phyloP scores from a whole-genome alignment of 2,329 filamentous ascomycete genomes.

The Ilyonectria mors-panacis region DNA sequence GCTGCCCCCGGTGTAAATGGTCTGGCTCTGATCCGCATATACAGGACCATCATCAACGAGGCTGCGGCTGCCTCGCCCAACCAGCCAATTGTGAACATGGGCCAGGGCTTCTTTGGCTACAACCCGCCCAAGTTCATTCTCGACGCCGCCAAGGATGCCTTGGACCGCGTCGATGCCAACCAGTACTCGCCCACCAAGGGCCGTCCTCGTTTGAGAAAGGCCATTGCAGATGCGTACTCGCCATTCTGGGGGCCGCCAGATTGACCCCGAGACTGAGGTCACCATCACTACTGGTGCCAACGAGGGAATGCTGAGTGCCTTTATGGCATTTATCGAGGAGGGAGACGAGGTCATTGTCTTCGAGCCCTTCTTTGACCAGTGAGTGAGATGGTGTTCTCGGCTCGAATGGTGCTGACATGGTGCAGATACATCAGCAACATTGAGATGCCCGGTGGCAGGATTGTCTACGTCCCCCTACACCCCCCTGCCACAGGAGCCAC shows the following conservation, averaged over 20 bases:
- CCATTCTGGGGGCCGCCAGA: conserved; percentile 84
- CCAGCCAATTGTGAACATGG: conserved; percentile 77
- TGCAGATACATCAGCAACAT: conserved; percentile 89
- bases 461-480: conserved; percentile 95
- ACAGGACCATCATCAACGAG: conserved; percentile 77
- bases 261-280: conserved; percentile 93
- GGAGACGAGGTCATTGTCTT: conserved; percentile 98
- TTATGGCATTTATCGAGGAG: conserved; percentile 96
- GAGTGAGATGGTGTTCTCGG: conserved; percentile 16
- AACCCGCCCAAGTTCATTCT: conserved; percentile 94
- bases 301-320: conserved; percentile 95
- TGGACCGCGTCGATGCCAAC: conserved; percentile 95
- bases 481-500: conserved; percentile 85
- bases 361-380: conserved; percentile 99
- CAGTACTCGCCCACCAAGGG: conserved; percentile 98
- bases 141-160: conserved; percentile 89
- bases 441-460: conserved; percentile 95
- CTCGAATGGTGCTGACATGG: conserved; percentile 14
- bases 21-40: background rate
- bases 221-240: conserved; percentile 92
- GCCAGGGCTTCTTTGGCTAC: conserved; percentile 86
- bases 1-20: background rate
- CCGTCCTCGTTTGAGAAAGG: conserved; percentile 90
- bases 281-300: conserved; percentile 95
- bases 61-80: conserved; percentile 74